Evolutionary conservation across 1,139 yeast species (phyloP).

Genomic region (Ogataea hybrid): DNA sequence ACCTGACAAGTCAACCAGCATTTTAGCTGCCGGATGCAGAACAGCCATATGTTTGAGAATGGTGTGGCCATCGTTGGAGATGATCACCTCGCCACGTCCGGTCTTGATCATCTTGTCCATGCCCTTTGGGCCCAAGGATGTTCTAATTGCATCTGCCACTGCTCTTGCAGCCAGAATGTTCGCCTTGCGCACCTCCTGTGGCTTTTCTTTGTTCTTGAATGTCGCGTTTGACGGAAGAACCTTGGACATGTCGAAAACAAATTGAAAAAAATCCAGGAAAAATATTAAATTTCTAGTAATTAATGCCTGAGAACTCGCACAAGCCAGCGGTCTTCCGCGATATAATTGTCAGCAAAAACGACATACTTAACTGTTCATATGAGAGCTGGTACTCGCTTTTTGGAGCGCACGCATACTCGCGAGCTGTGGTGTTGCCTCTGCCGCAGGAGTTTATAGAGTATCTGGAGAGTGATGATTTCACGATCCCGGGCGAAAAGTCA

Average conservation of each 20-base stretch:
- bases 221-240: slow-evolving; percentile 74
- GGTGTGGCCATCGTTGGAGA: slow-evolving; percentile 97
- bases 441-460: slow-evolving; percentile 70
- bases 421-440: slow-evolving; percentile 60
- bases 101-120: slow-evolving; percentile 99
- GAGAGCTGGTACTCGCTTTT: slow-evolving; percentile 71
- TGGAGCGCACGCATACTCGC: slow-evolving; percentile 43
- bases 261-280: slow-evolving; percentile 5
- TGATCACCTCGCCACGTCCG: slow-evolving; percentile 85
- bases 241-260: slow-evolving; percentile 11
- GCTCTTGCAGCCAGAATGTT: slow-evolving; percentile 96
- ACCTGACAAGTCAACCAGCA: slow-evolving; percentile 95
- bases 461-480: slow-evolving; percentile 73
- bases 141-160: slow-evolving; percentile 96
- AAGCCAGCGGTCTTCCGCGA: slow-evolving; percentile 29
- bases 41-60: slow-evolving; percentile 97
- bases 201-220: slow-evolving; percentile 93
- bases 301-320: slow-evolving; percentile 6
- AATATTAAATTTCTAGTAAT: slow-evolving; percentile 1
- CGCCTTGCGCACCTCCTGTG: slow-evolving; percentile 92
- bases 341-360: slow-evolving; percentile 43
- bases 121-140: slow-evolving; percentile 97
- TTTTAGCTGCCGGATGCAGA: slow-evolving; percentile 96
- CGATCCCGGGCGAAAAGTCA: slow-evolving; percentile 47
- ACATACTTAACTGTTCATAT: slow-evolving; percentile 65